These are phyloP conservation scores for Nemania diffusa DNA, from an alignment of 2,329 filamentous ascomycete species.

Conservation along the genomic window DNA sequence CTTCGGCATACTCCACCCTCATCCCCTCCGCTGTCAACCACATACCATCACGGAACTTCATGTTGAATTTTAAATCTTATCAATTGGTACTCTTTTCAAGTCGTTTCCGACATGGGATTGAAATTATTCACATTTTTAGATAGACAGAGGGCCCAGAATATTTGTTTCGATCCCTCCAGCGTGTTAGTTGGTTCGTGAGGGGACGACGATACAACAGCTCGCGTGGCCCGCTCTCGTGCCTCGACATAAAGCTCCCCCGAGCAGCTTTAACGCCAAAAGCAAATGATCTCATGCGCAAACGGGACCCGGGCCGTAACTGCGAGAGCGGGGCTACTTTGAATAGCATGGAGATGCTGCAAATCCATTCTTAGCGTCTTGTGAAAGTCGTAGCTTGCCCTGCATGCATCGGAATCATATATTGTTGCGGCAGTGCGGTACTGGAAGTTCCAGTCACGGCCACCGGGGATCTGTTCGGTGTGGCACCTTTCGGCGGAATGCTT, in stretches of 20 bases:
- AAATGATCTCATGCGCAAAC: slow-evolving; percentile 31
- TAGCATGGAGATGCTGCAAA: slow-evolving; percentile 8
- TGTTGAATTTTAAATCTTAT: slow-evolving; percentile 43
- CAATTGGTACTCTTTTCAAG: background rate
- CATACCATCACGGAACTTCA: slow-evolving; percentile 74
- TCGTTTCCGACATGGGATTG: background rate
- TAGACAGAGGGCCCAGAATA: slow-evolving; percentile 13
- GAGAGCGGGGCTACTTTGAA: slow-evolving; percentile 31
- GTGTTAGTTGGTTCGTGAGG: slow-evolving; percentile 21
- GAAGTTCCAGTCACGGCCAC: slow-evolving; percentile 17
- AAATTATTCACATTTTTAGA: slow-evolving; percentile 4
- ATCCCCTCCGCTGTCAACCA: slow-evolving; percentile 72
- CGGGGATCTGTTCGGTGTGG: slow-evolving; percentile 11
- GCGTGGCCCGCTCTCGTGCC: slow-evolving; percentile 28
- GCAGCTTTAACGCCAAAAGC: background rate
- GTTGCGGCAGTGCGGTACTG: slow-evolving; percentile 17
- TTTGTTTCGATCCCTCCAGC: background rate
- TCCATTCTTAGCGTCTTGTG: slow-evolving; percentile 19
- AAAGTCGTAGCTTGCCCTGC: slow-evolving; percentile 16
- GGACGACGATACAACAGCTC: slow-evolving; percentile 12
- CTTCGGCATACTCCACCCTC: slow-evolving; percentile 72
- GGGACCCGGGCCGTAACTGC: slow-evolving; percentile 41
- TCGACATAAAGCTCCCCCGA: slow-evolving; percentile 37
- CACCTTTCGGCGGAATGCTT: slow-evolving; percentile 40
- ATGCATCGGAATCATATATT: slow-evolving; percentile 21